Evolutionary conservation across 176 grass and related monocot species (phyloP), one percentile per base, ranked within the genome.

Genomic region (Musa troglodytarum): DNA sequence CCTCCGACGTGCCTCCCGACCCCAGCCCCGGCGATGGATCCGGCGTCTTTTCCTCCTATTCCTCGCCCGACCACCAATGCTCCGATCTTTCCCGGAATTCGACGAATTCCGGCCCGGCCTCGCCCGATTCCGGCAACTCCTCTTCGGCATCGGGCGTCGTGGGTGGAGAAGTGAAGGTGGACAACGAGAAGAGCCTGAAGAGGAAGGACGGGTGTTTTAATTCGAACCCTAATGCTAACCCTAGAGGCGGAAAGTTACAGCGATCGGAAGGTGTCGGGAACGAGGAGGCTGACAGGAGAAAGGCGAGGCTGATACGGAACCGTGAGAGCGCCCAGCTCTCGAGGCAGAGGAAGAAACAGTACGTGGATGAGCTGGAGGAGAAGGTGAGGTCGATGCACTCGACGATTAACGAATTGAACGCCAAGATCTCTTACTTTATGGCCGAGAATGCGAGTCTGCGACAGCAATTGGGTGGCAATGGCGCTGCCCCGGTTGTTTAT

Each of bases 321-420:
- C 84, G 91, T 1, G 95, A 94, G 83, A 99, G 95, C 65, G 95
- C 95, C 17, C 95, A 99, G 58, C 90, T 94, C 1, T 99, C 95
- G 1, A 78, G 95, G 73, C 95, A 99, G 81, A 85, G 95, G 78
- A 99, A 93, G 88, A 99, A 94, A 79, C 81, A 84, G 1, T 94
- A 99, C 69, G 85, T 94, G 17, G 95, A 99, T 79, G 95, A 94
- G 77, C 80, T 99, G 68, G 91, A 99, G 83, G 86, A 92, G 20
- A 99, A 99, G 82, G 95, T 99, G 22, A 94, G 88, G 73, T 89
- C 91, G 25, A 92, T 99, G 95, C 70, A 92, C 70, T 89, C 91
- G 1, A 82, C 84, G 22, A 99, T 99, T 63, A 94, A 89, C 28
- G 86, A 89, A 63, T 84, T 99, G 80, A 99, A 94, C 65, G 77